Base-by-base conservation (phyloP, 2,329 filamentous ascomycete species). In the Chalara sp. region DNA sequence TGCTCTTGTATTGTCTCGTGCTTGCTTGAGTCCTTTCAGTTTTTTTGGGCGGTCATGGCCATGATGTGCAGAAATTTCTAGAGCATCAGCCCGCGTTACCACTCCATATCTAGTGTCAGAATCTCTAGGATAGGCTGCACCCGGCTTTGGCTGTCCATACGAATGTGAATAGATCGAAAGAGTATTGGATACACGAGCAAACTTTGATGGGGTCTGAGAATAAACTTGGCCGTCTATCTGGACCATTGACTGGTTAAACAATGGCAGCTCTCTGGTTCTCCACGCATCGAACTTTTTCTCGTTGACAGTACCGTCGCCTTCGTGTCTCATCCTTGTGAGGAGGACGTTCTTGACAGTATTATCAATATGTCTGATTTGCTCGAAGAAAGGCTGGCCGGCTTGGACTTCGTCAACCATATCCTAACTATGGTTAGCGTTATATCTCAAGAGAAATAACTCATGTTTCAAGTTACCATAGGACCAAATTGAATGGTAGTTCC, bases 401-500 rank as follows among this genome's bases (percentile, higher is more conserved):
- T 10, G 13, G 21, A 37, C 13, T 32, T 46, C 44, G 43, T 45
- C 43, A 32, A 45, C 29, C 28, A 31, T 8, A 30, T 37, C 44
- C 30, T 33, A 13, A 35, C 6, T 35, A 2, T 8, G 40, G 11
- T 43, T 12, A 8, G 7, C 10, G 2, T 10, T 45, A 32, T 45
- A 10, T n/a, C n/a, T 8, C 32, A 10, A 10, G n/a, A 8, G 6
- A 31, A 45, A 32, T 21, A 21, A 21, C 21, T 21, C 3, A 32
- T 12, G 28, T 28, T 32, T 7, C 6, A 45, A 48, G 35, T 41
- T 40, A 41, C 46, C n/a, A 37, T 28, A 6, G 56, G 56, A 2
- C 59, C 59, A 47, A 56, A 61, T 5, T 48, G 44, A 1, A 61
- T 39, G 42, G 53, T 56, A 28, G 58, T 61, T 6, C 58, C 58